These are phyloP conservation scores for Pythium pyrilobum DNA, from an alignment of 352 stramenopile genomes.

Conservation along the genomic window DNA sequence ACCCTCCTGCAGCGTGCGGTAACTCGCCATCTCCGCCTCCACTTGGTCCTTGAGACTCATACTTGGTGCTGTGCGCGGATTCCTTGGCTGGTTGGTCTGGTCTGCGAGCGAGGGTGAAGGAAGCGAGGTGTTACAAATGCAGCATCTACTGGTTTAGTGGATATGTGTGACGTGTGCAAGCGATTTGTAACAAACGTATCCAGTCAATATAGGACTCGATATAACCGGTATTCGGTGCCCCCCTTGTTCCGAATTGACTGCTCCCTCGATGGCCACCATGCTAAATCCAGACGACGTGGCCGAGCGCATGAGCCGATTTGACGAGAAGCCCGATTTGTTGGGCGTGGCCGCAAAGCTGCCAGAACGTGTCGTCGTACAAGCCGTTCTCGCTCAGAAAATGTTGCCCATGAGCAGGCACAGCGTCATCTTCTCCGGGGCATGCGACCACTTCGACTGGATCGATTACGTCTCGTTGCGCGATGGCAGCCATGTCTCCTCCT, in stretches of 20 bases:
- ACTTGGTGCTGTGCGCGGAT: slow-evolving; percentile 8
- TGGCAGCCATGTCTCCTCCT: too few relatives aligned
- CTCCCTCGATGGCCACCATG: too few relatives aligned
- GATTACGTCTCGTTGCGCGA: too few relatives aligned
- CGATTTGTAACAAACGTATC: not conserved
- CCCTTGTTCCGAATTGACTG: too few relatives aligned
- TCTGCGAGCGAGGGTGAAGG: not conserved
- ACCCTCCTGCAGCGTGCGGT: slow-evolving; percentile 90
- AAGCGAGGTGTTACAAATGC: not conserved
- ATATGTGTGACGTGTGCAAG: not conserved
- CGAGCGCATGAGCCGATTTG: too few relatives aligned
- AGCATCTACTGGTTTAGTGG: not conserved
- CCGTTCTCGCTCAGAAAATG: not conserved
- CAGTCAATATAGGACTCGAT: too few relatives aligned
- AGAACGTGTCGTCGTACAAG: not conserved
- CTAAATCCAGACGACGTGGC: too few relatives aligned
- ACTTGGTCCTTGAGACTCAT: slow-evolving; percentile 65
- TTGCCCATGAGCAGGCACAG: not conserved
- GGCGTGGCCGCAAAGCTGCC: not conserved
- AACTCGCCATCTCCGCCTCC: slow-evolving; percentile 87
- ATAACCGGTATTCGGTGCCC: too few relatives aligned
- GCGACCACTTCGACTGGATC: too few relatives aligned
- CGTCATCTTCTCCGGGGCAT: not conserved
- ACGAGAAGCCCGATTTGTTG: not conserved
- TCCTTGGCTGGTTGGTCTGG: not conserved